Conservation (phyloP, 352 stramenopile species). For the Albugo laibachii region DNA sequence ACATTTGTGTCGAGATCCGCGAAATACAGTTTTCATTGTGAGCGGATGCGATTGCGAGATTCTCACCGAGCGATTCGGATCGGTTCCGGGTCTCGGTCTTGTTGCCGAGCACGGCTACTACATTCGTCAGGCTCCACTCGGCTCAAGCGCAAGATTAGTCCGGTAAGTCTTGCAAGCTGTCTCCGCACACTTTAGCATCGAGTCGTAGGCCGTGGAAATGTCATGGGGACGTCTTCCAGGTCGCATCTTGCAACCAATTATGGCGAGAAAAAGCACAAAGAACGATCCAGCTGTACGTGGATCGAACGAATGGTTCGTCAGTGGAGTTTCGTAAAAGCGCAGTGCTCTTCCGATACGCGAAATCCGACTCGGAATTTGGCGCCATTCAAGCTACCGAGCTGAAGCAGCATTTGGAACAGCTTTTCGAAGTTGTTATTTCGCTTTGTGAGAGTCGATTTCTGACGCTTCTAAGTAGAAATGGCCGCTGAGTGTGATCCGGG, state of each 20-base stretch:
- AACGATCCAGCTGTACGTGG: conserved; percentile 96
- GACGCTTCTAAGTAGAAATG: conserved; percentile 17
- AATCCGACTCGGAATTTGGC: conserved; percentile 97
- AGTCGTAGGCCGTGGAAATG: conserved; percentile 28
- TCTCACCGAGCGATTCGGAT: conserved; percentile 86
- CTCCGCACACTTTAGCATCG: background rate
- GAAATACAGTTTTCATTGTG: conserved; percentile 96
- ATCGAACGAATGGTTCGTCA: conserved; percentile 95
- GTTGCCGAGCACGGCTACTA: conserved; percentile 98
- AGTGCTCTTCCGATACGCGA: conserved; percentile 96
- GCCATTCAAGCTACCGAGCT: conserved; percentile 92
- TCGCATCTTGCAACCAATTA: conserved; percentile 28
- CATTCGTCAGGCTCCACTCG: conserved; percentile 43
- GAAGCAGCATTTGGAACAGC: conserved; percentile 90
- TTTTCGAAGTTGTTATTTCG: conserved; percentile 42
- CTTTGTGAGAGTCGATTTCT: no score
- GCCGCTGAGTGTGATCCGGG: conserved; percentile 58
- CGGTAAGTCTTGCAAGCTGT: conserved; percentile 6
- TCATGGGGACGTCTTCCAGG: conserved; percentile 36
- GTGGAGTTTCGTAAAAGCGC: conserved; percentile 95
- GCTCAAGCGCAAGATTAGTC: conserved; percentile 43
- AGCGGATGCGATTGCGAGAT: conserved; percentile 92
- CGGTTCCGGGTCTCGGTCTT: conserved; percentile 89
- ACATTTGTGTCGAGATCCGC: conserved; percentile 82
- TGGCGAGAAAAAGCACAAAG: conserved; percentile 91